Percentiles rank a stretch among this genome's conserved stretches.
These are phyloP conservation scores for Fennellomyces sp. DNA, from an alignment of 371 early-diverging fungal species.

Conservation along the genomic window DNA sequence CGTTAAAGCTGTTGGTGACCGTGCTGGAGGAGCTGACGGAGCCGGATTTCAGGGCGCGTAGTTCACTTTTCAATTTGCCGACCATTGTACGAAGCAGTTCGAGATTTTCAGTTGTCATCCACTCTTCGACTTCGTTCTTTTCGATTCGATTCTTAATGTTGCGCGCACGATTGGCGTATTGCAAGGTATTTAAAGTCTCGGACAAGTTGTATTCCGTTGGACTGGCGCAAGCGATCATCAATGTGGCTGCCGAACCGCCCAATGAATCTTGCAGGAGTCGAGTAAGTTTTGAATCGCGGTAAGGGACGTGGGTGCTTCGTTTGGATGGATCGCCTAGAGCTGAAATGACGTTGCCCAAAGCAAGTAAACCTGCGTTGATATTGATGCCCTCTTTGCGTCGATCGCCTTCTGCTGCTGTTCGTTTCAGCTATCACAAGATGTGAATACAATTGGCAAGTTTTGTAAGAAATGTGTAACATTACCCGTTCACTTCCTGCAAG, in stretches of 20 bases:
- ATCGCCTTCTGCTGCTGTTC: slow-evolving; percentile 94
- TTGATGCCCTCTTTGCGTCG: slow-evolving; percentile 97
- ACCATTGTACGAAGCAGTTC: slow-evolving; percentile 61
- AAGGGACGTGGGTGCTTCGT: slow-evolving; percentile 84
- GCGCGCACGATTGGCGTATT: slow-evolving; percentile 90
- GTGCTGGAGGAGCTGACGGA: slow-evolving; percentile 8
- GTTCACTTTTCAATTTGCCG: slow-evolving; percentile 56
- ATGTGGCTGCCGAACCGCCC: slow-evolving; percentile 90
- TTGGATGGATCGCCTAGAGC: slow-evolving; percentile 93
- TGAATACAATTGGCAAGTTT: neutral
- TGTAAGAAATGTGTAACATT: slow-evolving; percentile 10
- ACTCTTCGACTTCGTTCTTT: slow-evolving; percentile 74
- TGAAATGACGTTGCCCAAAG: slow-evolving; percentile 98
- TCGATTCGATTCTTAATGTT: slow-evolving; percentile 86
- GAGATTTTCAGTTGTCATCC: slow-evolving; percentile 64
- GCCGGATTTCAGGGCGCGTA: slow-evolving; percentile 39
- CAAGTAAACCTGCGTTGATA: slow-evolving; percentile 97
- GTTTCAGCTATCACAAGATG: slow-evolving; percentile 73
- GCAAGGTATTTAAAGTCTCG: slow-evolving; percentile 94
- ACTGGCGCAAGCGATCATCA: slow-evolving; percentile 95
- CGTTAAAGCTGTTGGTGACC: neutral
- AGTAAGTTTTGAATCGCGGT: slow-evolving; percentile 99
- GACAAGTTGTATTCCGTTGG: slow-evolving; percentile 80
- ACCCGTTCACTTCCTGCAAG: slow-evolving; percentile 98
- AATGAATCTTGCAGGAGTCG: slow-evolving; percentile 95